Conservation (phyloP, 2,329 filamentous ascomycete genomes). For the Arthrobotrys entomopaga region DNA sequence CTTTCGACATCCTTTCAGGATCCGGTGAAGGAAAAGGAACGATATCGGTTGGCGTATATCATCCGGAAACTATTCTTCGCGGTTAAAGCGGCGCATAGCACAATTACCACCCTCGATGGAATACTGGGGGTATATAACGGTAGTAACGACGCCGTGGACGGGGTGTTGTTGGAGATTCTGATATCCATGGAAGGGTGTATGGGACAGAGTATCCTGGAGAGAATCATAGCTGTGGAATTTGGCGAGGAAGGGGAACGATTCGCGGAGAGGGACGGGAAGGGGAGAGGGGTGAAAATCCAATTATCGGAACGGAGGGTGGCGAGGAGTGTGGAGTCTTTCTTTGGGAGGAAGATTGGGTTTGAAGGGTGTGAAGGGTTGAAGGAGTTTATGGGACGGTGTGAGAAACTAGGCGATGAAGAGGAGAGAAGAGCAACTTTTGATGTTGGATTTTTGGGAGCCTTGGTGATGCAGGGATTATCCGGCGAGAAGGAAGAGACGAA, state of each 20-base stretch:
- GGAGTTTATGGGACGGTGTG: slow-evolving; percentile 25
- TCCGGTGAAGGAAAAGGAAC: slow-evolving; percentile 31
- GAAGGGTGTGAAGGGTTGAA: slow-evolving; percentile 11
- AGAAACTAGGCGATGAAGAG: slow-evolving; percentile 8
- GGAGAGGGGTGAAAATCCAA: slow-evolving; percentile 36
- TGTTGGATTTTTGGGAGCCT: slow-evolving; percentile 22
- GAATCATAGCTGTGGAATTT: slow-evolving; percentile 13
- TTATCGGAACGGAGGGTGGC: slow-evolving; percentile 52
- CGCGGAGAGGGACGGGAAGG: slow-evolving; percentile 56
- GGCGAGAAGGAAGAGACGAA: slow-evolving; percentile 32
- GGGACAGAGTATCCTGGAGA: slow-evolving; percentile 38
- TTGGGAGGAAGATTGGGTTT: slow-evolving; percentile 23
- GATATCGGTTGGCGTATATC: slow-evolving; percentile 52
- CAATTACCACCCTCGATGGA: slow-evolving; percentile 57
- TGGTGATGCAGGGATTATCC: slow-evolving; percentile 31
- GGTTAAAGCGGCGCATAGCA: slow-evolving; percentile 55
- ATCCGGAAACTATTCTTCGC: slow-evolving; percentile 56
- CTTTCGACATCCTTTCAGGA: slow-evolving; percentile 13
- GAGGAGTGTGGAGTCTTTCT: slow-evolving; percentile 53
- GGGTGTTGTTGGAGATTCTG: slow-evolving; percentile 56
- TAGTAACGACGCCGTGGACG: slow-evolving; percentile 56
- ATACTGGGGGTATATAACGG: slow-evolving; percentile 57
- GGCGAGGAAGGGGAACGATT: slow-evolving; percentile 6
- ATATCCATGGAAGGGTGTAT: slow-evolving; percentile 57
- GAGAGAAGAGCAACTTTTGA: slow-evolving; percentile 23